phyloP scores from a whole-genome alignment of 306 rosid species.

The Corylus americana region DNA sequence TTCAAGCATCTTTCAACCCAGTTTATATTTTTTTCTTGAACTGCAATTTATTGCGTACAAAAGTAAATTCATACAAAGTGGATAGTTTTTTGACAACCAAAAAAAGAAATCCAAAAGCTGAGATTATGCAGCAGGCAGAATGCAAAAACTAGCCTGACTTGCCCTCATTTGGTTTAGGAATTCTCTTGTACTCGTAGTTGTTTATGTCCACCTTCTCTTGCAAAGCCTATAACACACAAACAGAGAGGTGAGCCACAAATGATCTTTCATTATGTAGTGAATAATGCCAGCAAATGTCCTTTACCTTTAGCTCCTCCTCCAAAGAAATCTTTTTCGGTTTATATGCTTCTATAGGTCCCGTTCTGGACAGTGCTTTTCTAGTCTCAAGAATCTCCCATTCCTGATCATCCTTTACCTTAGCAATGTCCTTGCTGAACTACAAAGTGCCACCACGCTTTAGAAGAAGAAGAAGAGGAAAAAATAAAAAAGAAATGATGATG shows the following conservation, averaged over 20 bases:
- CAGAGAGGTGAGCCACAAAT: constrained; percentile 22
- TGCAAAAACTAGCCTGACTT: constrained; percentile 31
- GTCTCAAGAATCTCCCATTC: constrained; percentile 88
- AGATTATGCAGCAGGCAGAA: constrained; percentile 1
- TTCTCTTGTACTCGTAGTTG: constrained; percentile 66
- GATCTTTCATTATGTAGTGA: not conserved
- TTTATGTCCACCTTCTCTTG: constrained; percentile 75
- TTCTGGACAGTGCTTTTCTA: constrained; percentile 71
- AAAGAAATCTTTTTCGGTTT: constrained; percentile 68
- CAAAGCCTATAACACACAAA: constrained; percentile 47
- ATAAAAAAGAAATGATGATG: not conserved
- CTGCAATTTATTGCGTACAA: not conserved
- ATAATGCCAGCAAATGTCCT: constrained; percentile 13
- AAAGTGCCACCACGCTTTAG: constrained; percentile 28
- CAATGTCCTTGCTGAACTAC: constrained; percentile 75
- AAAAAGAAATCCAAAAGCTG: not conserved
- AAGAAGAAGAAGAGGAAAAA: not conserved
- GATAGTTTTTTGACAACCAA: not conserved
- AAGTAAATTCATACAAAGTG: not conserved
- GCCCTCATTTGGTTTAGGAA: constrained; percentile 65
- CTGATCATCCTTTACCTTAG: constrained; percentile 82
- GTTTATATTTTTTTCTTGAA: not conserved
- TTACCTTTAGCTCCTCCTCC: constrained; percentile 78
- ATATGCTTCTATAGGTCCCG: constrained; percentile 70
- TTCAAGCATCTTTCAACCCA: not conserved